Base-by-base conservation (phyloP, 2,329 filamentous ascomycete species). In the Nannizziopsis arthrosporioides region DNA sequence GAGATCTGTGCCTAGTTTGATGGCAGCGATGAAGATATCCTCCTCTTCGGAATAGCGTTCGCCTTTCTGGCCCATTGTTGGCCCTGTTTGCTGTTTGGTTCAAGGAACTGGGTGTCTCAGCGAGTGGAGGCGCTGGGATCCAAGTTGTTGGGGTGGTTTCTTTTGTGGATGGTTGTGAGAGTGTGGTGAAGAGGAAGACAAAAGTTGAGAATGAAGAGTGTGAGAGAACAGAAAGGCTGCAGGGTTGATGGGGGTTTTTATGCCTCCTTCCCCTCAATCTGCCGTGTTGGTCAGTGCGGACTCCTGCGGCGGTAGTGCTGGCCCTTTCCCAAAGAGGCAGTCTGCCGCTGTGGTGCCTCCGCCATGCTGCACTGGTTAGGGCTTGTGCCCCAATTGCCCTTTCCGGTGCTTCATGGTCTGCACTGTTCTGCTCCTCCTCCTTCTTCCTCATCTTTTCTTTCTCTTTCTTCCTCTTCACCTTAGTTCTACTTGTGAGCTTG, bases 1-100 rank as follows among this genome's bases (percentile, higher is more conserved):
- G 15, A 54, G 38, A 18, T 47, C 44, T 7, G 55, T 56, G 10
- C 52, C 54, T 14, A 56, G 49, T 22, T 48, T 44, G 2, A 55
- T 35, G 41, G 54, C 44, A 19, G 52, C 48, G 41, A 56, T 31
- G 44, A 54, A 53, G 35, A 53, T 36, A 14, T 56, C 44, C 32
- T 56, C 44, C 9, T 48, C 45, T n/a, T 44, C 18, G 10, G 34
- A 43, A 49, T 44, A 51, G 10, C 41, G 47, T 3, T 44, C 46
- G 35, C 55, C 44, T 44, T 49, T 53, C 9, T 34, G 17, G 42
- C 32, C 35, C 27, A 27, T 44, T 32, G 17, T 22, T 34, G 36
- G 41, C 34, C 42, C n/a, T n/a, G 14, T 36, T 14, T 38, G 35
- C 9, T 42, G n/a, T 42, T 27, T 27, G 22, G 22, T 27, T 7